Evolutionary conservation across 108 stramenopile genomes (phyloP), one percentile per base, ranked within the genome.

Genomic region (Nitzschia sp.): DNA sequence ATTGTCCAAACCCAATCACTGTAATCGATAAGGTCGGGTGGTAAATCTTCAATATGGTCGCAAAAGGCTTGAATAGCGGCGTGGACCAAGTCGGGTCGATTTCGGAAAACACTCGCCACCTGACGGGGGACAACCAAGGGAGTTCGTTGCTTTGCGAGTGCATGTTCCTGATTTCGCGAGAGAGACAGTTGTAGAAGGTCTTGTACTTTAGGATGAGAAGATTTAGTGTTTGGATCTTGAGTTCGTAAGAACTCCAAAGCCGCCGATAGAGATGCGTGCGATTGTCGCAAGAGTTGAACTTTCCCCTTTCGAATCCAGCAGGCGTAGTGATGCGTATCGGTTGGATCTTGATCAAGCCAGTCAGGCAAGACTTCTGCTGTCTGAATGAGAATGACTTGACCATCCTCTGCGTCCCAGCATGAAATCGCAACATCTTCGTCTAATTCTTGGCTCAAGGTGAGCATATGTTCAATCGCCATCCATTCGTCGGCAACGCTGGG

Each of bases 381-480:
- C 67, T 89, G 86, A 55, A 92, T 86, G 26, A 92, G 62, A 34
- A 92, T 58, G 11, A 92, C 53, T 36, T 88, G 90, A 0, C 90
- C 90, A 80, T 88, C 90, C 35, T 85, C 71, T 4, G 75, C 58
- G 75, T 92, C 90, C 81, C 83, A 83, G 55, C 79, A 85, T 56
- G 80, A 77, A 13, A 85, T 64, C 17, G 84, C 87, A 3, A 78
- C 54, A 53, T 67, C 28, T 26, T 72, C 32, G 13, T 59, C 29
- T 31, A 63, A 31, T 15, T 75, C 48, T 48, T 78, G 55, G 21
- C 85, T 77, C 45, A 88, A 44, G 48, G 72, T 55, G 15, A 83
- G 19, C 45, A 78, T 56, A 16, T 78, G 44, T 0, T 69, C 77
- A 45, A 92, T 71, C 25, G 73, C 65, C 30, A 61, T 72, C 86